Evolutionary conservation across 768 basidiomycete genomes (phyloP), one percentile per base, ranked within the genome.

Genomic region (Agaricus sinodeliciosus): DNA sequence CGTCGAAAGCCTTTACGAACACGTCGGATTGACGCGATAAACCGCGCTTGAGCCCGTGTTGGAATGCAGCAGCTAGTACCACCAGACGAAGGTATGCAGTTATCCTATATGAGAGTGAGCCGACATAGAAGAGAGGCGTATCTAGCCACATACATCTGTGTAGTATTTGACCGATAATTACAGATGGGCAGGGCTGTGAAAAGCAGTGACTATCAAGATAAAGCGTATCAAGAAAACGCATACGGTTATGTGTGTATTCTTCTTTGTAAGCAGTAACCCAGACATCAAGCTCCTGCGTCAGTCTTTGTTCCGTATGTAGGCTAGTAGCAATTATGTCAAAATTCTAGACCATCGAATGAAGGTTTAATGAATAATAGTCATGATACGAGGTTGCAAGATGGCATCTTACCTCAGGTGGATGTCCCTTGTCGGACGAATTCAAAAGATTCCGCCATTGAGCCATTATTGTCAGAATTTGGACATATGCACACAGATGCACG

Each of bases 21-120:
- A 80, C 65, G 36, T 71, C 68, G 9, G 73, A 77, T 40, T 73
- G 68, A 4, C 65, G 69, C 1, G 67, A 64, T 16, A 78, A 57
- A 18, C 73, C 67, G 46, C 65, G 59, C 57, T 71, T 72, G 41
- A 68, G 65, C 40, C 68, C 69, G 43, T 75, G 67, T 58, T 81
- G 78, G 59, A 85, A 80, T 0, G 75, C 81, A 41, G 71, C 70
- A 11, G 79, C 73, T 43, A 80, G 74, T 11, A 83, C 77, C 27
- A 81, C 80, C 35, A 85, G 63, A 35, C 79, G 76, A 15, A 80
- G 67, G 58, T 81, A 82, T 16, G 78, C 72, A 4, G 73, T 69
- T 41, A 78, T 75, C 70, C 79, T 81, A 31, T 9, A 45, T 40
- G 43, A 54, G 25, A 57, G 27, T 45, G 27, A 58, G 51, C 58